These are phyloP conservation scores for Fomes fomentarius DNA, from an alignment of 1,284 basidiomycete genomes.

Conservation along the genomic window DNA sequence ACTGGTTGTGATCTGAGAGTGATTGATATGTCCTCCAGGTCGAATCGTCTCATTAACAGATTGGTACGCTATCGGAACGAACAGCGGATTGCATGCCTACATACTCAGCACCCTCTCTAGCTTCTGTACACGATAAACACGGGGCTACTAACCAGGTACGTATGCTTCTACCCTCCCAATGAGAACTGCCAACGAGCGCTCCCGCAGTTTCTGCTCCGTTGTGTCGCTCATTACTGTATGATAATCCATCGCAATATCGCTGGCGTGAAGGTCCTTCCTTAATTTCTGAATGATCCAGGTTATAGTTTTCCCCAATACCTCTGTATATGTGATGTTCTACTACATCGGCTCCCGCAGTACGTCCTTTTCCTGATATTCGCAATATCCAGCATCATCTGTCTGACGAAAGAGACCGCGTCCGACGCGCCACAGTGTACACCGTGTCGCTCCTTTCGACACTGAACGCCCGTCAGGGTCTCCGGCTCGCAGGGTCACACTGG, in stretches of 20 bases:
- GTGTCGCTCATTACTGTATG: slow-evolving; percentile 15
- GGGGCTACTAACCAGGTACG: slow-evolving; percentile 14
- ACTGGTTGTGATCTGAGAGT: neutral
- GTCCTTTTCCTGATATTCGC: neutral
- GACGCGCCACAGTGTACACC: slow-evolving; percentile 14
- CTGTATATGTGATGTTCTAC: slow-evolving; percentile 21
- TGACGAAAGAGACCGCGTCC: too few relatives aligned
- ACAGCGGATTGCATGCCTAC: too few relatives aligned
- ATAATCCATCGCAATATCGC: neutral
- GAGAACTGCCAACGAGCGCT: neutral
- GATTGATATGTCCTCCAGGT: neutral
- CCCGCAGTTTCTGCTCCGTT: slow-evolving; percentile 8
- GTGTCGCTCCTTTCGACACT: slow-evolving; percentile 14
- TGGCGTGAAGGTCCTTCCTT: too few relatives aligned
- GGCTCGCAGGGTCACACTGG: too few relatives aligned
- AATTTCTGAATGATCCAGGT: neutral
- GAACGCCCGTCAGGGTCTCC: slow-evolving; percentile 14
- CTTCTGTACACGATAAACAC: slow-evolving; percentile 19
- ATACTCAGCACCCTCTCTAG: neutral
- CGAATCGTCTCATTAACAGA: slow-evolving; percentile 19
- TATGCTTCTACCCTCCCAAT: neutral
- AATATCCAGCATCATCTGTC: neutral
- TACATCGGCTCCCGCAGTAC: slow-evolving; percentile 21
- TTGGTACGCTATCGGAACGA: neutral
- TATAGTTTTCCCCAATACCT: slow-evolving; percentile 5